Percentiles rank a stretch among this genome's conserved stretches.
These are phyloP conservation scores for Fusarium sp. DNA, from an alignment of 2,329 filamentous ascomycete genomes.

Conservation along the genomic window DNA sequence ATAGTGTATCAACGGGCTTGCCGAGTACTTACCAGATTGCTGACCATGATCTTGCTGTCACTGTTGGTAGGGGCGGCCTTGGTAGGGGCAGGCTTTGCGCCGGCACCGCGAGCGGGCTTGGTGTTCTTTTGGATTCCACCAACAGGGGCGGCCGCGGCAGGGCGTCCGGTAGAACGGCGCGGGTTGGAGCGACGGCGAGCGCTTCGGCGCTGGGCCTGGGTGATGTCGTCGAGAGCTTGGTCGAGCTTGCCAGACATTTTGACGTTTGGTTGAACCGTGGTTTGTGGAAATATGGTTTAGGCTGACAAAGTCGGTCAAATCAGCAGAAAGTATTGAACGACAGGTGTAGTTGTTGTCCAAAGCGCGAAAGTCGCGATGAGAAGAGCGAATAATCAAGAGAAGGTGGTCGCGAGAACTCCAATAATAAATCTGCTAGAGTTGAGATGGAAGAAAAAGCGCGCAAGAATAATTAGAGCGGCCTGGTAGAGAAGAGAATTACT, in stretches of 20 bases:
- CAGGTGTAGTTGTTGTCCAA: constrained; percentile 24
- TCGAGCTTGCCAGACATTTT: constrained; percentile 96
- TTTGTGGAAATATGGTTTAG: constrained; percentile 38
- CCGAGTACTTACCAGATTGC: constrained; percentile 83
- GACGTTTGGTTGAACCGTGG: constrained; percentile 41
- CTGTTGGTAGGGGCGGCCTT: constrained; percentile 71
- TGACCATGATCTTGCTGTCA: constrained; percentile 98
- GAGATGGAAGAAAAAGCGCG: constrained; percentile 31
- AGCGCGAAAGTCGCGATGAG: constrained; percentile 25
- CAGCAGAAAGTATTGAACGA: constrained; percentile 41
- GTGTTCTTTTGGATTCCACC: constrained; percentile 88
- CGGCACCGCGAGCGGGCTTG: constrained; percentile 68
- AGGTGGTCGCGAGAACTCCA: constrained; percentile 25
- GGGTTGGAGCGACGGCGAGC: constrained; percentile 64
- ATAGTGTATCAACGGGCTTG: background rate
- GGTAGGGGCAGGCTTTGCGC: constrained; percentile 71
- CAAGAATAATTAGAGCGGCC: constrained; percentile 32
- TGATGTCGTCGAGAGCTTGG: constrained; percentile 96
- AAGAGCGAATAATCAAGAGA: constrained; percentile 9
- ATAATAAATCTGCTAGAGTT: constrained; percentile 16
- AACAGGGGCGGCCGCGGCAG: constrained; percentile 74
- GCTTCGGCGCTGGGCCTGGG: constrained; percentile 77
- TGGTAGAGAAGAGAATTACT: constrained; percentile 18
- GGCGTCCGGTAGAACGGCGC: constrained; percentile 63
- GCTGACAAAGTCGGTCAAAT: constrained; percentile 40